These are phyloP conservation scores for Citrus glauca DNA, from an alignment of 345 rosid genomes.

Conservation along the genomic window DNA sequence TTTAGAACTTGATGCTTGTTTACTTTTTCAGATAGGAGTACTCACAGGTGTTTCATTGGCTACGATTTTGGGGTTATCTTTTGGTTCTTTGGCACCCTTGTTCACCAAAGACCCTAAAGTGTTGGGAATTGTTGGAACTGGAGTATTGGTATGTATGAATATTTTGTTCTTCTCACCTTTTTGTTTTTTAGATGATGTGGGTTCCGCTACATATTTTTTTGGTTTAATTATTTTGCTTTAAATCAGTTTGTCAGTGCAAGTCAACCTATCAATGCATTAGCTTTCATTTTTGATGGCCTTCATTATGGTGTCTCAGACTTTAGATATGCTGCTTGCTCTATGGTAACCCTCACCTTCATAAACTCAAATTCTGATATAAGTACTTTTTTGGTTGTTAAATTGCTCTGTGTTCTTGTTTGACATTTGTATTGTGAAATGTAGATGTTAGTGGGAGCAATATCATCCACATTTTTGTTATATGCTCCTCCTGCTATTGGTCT, in stretches of 20 bases:
- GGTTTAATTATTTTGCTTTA: background rate
- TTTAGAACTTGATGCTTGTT: slow-evolving; percentile 3
- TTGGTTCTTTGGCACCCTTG: slow-evolving; percentile 60
- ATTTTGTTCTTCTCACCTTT: background rate
- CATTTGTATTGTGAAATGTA: slow-evolving; percentile 17
- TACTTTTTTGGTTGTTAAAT: background rate
- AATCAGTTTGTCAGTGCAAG: slow-evolving; percentile 80
- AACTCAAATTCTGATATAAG: background rate
- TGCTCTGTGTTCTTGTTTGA: background rate
- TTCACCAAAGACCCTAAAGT: slow-evolving; percentile 80
- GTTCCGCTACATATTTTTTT: background rate
- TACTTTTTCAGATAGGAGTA: slow-evolving; percentile 65
- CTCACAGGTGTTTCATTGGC: slow-evolving; percentile 66
- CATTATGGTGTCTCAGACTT: slow-evolving; percentile 95
- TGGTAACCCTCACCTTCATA: slow-evolving; percentile 38
- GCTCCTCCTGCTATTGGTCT: slow-evolving; percentile 58
- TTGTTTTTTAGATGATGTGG: background rate
- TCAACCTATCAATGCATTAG: slow-evolving; percentile 88
- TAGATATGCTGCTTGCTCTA: slow-evolving; percentile 78
- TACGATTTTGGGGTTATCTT: slow-evolving; percentile 61
- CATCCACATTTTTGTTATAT: slow-evolving; percentile 62
- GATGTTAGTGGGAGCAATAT: slow-evolving; percentile 74
- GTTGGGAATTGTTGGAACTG: slow-evolving; percentile 66
- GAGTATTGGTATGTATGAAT: slow-evolving; percentile 55
- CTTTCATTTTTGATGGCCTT: slow-evolving; percentile 90